Base-by-base conservation (phyloP, 108 stramenopile species). In the Aurantiochytrium sp. region DNA sequence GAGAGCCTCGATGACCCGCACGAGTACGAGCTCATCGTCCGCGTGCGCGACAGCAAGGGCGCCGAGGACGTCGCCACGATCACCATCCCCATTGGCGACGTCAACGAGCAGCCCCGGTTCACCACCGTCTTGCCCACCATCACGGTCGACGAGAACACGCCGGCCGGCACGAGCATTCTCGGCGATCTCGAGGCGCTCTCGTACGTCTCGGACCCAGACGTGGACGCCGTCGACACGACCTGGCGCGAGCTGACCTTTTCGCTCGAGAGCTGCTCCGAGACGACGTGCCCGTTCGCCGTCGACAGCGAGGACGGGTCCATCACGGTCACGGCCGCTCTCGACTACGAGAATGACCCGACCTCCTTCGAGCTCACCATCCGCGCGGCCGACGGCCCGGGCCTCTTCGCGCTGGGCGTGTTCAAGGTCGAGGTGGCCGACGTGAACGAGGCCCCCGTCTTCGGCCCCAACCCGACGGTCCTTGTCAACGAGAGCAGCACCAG, bases 11-110 rank as follows among this genome's bases (percentile, higher is more conserved):
- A 6, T 1, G n/a, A 22, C n/a, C 27, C 39, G 6, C 45, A 48
- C 32, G 24, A 6, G n/a, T 81, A 81, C 45, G 45, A 81, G 45
- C n/a, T 81, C n/a, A 81, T 81, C 68, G 68, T 68, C 10, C 68
- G 68, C 68, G 68, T 68, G 31, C n/a, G 31, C 12, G 68, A 68
- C 68, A 68, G 68, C 30, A 31, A 68, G 30, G 68, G 68, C 31
- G 68, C 68, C 19, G 68, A 68, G 19, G 68, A 68, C 19, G 68
- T 68, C 10, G 68, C 68, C 15, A 32, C n/a, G 31, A 19, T 68
- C 31, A 68, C 68, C n/a, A 68, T 68, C 68, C 30, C n/a, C 10
- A 32, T 68, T 32, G n/a, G 30, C 68, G 68, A 21, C 45, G 45
- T 81, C 6, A 81, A 81, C 45, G 73, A 81, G 45, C 24, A 5